Percentiles rank a stretch among this genome's conserved stretches.
Evolutionary conservation across 805 yeast genomes (phyloP).

Genomic region (Saccharomycopsis oosterbeekiorum): DNA sequence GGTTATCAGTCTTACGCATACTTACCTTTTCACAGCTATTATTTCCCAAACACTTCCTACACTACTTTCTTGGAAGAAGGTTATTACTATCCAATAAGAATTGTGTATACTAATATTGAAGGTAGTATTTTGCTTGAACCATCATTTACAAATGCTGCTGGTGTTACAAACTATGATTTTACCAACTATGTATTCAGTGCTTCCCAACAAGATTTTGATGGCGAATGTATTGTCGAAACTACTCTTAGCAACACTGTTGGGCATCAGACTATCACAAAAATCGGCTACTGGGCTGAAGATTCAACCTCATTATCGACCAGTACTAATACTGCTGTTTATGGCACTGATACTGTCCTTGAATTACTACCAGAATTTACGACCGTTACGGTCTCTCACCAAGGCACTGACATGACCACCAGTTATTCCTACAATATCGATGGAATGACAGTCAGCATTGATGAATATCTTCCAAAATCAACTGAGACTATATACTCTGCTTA

Average conservation of each 20-base stretch:
- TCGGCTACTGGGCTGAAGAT: neutral
- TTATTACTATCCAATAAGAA: constrained; percentile 25
- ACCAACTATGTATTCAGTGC: constrained; percentile 2
- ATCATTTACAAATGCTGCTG: constrained; percentile 12
- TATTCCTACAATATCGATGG: neutral
- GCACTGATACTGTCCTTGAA: constrained; percentile 1
- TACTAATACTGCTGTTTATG: neutral
- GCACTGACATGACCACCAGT: neutral
- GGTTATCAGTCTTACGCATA: neutral
- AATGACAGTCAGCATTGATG: neutral
- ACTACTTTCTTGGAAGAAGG: constrained; percentile 20
- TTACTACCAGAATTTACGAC: neutral
- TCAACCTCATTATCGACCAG: neutral
- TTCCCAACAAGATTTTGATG: neutral
- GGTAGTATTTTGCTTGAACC: constrained; percentile 15
- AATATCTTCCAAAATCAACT: neutral
- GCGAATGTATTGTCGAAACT: neutral
- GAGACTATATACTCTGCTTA: neutral
- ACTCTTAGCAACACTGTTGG: neutral
- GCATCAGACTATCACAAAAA: neutral
- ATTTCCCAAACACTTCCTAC: neutral
- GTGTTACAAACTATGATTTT: neutral
- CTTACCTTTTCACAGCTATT: neutral
- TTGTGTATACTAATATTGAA: constrained; percentile 22
- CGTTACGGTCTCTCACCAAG: neutral